A percentile compares a stretch with the other conserved stretches of the same genome.
phyloP scores from a whole-genome alignment of 2,329 filamentous ascomycete genomes.

The Beauveria sp. region DNA sequence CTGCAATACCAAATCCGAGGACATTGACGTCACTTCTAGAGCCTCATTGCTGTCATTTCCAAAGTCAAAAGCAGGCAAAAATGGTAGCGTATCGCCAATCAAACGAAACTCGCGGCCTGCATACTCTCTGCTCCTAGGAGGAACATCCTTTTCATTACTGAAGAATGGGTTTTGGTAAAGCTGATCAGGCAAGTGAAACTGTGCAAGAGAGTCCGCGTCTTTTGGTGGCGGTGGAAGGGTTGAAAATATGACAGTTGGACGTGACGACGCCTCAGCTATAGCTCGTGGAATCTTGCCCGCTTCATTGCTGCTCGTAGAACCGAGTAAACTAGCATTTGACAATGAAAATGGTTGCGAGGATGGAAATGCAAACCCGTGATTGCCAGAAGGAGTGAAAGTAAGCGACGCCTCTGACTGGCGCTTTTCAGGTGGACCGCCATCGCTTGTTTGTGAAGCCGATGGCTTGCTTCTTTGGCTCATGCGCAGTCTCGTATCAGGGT shows the following conservation, averaged over 20 bases:
- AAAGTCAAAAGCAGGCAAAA: slow-evolving; percentile 69
- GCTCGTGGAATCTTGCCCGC: slow-evolving; percentile 1
- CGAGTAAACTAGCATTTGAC: background rate
- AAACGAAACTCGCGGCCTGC: slow-evolving; percentile 80
- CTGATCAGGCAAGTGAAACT: slow-evolving; percentile 46
- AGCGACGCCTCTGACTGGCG: background rate
- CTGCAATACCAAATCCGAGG: background rate
- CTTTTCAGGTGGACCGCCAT: slow-evolving; percentile 19
- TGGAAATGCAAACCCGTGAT: background rate
- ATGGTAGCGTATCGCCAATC: slow-evolving; percentile 67
- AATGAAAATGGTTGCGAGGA: slow-evolving; percentile 1
- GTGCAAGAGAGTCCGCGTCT: slow-evolving; percentile 18
- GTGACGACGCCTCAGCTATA: background rate
- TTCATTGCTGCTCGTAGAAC: background rate
- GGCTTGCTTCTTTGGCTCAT: slow-evolving; percentile 55
- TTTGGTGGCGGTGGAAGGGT: slow-evolving; percentile 20
- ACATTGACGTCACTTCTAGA: background rate
- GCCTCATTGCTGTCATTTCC: slow-evolving; percentile 29
- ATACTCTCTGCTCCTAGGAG: slow-evolving; percentile 69
- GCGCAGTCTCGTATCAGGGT: slow-evolving; percentile 53
- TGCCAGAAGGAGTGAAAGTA: background rate
- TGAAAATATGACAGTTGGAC: slow-evolving; percentile 14
- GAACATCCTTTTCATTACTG: slow-evolving; percentile 75
- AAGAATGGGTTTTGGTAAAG: slow-evolving; percentile 85
- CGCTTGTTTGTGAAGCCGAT: slow-evolving; percentile 40